Evolutionary conservation across 2,329 filamentous ascomycete species (phyloP).

Genomic region (Penicillium sp.): DNA sequence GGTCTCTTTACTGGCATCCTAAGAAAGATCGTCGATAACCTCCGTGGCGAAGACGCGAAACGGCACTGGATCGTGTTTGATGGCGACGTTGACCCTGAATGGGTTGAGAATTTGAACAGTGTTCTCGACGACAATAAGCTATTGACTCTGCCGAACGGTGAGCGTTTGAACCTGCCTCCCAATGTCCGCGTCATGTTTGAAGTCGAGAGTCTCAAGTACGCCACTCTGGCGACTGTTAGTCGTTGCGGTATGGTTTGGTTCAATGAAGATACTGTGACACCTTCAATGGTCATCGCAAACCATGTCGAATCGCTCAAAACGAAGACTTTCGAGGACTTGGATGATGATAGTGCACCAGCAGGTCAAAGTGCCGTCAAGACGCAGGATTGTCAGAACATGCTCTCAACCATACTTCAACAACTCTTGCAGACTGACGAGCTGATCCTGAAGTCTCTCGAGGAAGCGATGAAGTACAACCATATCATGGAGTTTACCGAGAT

Average conservation of each 20-base stretch:
- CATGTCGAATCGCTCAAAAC: constrained; percentile 84
- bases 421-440: constrained; percentile 81
- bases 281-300: constrained; percentile 89
- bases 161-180: constrained; percentile 89
- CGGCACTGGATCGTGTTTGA: constrained; percentile 99
- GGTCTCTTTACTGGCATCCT: constrained; percentile 97
- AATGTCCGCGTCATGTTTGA: constrained; percentile 99
- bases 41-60: constrained; percentile 95
- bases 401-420: constrained; percentile 77
- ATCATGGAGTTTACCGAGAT: constrained; percentile 98
- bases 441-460: constrained; percentile 74
- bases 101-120: constrained; percentile 99
- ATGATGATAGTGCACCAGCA: constrained; percentile 83
- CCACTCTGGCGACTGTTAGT: constrained; percentile 97
- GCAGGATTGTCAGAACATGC: constrained; percentile 75
- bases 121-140: constrained; percentile 99
- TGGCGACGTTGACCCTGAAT: constrained; percentile 97
- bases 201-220: constrained; percentile 96
- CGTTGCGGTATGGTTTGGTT: constrained; percentile 99
- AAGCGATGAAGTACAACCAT: constrained; percentile 80
- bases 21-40: constrained; percentile 97
- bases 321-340: constrained; percentile 89
- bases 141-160: constrained; percentile 93
- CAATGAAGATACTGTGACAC: constrained; percentile 94
- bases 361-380: constrained; percentile 79